Percentiles rank a stretch among this genome's conserved stretches.
Conservation (phyloP, 2,329 filamentous ascomycete species). For the Aspergillus unguis region DNA sequence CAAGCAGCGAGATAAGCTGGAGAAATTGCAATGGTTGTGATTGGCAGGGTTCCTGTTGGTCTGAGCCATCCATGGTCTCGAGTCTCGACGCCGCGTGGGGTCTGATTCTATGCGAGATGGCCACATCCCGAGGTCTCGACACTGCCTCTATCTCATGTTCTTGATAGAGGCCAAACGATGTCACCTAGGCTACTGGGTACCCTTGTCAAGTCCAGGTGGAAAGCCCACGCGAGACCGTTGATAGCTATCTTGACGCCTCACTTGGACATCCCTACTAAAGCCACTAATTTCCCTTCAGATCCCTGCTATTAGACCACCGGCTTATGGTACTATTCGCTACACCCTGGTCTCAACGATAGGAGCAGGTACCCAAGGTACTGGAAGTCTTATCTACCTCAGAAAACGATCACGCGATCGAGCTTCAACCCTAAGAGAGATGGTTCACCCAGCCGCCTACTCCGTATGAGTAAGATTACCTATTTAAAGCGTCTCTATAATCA, state of each 20-base stretch:
- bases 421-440: too few species aligned
- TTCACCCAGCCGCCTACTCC: too few species aligned
- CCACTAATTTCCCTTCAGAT: too few species aligned
- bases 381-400: too few species aligned
- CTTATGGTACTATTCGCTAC: too few species aligned
- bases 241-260: too few species aligned
- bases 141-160: background rate
- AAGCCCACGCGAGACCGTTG: background rate
- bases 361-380: too few species aligned
- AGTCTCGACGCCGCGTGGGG: background rate
- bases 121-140: background rate
- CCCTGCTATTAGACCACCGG: too few species aligned
- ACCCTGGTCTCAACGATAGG: too few species aligned
- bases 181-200: background rate
- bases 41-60: background rate
- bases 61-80: background rate
- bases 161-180: background rate
- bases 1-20: background rate
- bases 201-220: background rate
- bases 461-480: too few species aligned
- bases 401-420: too few species aligned
- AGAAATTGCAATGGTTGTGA: background rate
- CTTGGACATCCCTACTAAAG: too few species aligned
- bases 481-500: constrained; percentile 3
- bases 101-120: background rate